Evolutionary conservation across 805 yeast species (phyloP), one percentile per base, ranked within the genome.

Genomic region (Candida patagonica): DNA sequence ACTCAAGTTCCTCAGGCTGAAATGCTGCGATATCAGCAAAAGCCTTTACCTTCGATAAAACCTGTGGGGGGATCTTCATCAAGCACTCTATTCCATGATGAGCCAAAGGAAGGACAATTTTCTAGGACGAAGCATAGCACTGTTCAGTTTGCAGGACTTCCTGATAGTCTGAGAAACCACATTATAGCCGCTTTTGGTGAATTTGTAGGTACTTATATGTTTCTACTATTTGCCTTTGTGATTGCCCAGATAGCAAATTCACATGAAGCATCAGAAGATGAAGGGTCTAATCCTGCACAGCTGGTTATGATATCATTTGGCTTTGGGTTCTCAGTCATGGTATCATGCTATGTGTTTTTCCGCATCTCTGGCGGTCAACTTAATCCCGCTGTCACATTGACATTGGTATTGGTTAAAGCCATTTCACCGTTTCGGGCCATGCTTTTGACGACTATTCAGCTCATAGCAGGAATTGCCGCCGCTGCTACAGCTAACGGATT

Each of bases 401-500:
- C 87, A 22, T 66, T 85, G 56, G 71, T 76, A n/a, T 63, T 81
- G 32, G 79, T 83, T 16, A 72, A 82, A 47, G 89, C 85, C 41
- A 70, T 81, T 44, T 72, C 85, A 30, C 85, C 87, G 41, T 45
- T 80, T 24, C 75, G 92, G 60, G 88, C 81, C 50, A 59, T 67
- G 17, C 58, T 80, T 42, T 75, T 80, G 77, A 62, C 74, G 61
- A 34, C 78, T 40, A 50, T 88, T 30, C 94, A 85, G 66, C 58
- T 84, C 55, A 62, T 83, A 58, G 94, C 82, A 38, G 94, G 94
- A 62, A 80, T 85, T 78, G 86, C 86, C 53, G 95, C 95, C 42
- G 94, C 89, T 42, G 94, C 85, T 60, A 89, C 86, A 33, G 94
- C 86, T 36, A 65, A 74, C 47, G 92, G 85, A 32, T 73, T 84